Conservation (phyloP, 106 monocot species). For the Dendrobium catenatum region DNA sequence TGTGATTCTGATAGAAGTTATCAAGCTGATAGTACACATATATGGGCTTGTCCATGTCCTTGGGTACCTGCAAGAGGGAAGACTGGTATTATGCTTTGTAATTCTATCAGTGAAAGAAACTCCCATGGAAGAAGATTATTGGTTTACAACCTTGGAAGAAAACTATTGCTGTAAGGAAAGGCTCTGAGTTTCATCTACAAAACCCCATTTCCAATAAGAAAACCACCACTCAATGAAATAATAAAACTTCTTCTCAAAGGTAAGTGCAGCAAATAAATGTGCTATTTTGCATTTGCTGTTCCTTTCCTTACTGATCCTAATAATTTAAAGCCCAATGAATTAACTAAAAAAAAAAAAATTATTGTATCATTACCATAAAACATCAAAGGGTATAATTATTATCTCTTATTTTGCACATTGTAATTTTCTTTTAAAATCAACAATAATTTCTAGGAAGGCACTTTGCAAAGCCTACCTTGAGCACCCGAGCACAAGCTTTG, state of each 20-base stretch:
- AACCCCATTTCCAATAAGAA: no score
- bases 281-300: no score
- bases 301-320: no score
- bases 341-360: background rate
- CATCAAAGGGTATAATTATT: background rate
- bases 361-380: background rate
- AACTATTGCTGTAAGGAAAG: no score
- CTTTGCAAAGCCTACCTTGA: conserved; percentile 33
- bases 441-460: background rate
- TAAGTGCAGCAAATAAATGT: no score
- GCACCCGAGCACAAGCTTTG: conserved; percentile 50
- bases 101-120: no score
- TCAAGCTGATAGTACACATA: conserved; percentile 82
- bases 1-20: conserved; percentile 89
- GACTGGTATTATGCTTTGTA: background rate
- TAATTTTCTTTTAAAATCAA: background rate
- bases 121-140: no score
- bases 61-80: conserved; percentile 52
- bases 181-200: no score
- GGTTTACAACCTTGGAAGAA: no score
- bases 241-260: no score
- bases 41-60: conserved; percentile 65
- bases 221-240: no score
- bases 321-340: no score
- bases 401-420: background rate